Evolutionary conservation across 345 rosid species (phyloP).

Genomic region (Iberis pinnata): DNA sequence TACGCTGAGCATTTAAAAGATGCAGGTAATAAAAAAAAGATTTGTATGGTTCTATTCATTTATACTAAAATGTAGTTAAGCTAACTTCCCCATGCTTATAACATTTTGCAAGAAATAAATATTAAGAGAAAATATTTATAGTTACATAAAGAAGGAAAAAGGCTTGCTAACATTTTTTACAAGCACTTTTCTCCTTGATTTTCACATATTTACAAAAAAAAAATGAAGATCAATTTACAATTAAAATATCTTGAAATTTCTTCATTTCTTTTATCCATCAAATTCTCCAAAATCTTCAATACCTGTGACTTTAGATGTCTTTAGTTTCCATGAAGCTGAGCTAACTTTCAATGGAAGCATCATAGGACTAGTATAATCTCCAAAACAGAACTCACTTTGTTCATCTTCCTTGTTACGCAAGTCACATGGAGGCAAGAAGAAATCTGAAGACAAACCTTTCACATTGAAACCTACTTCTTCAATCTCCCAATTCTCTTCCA

Average conservation of each 20-base stretch:
- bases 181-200: conserved; percentile 29
- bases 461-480: conserved; percentile 92
- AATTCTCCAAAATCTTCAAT: conserved; percentile 42
- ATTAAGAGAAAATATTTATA: too few species aligned
- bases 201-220: conserved; percentile 19
- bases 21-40: too few species aligned
- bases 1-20: too few species aligned
- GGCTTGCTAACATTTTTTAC: conserved; percentile 35
- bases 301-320: conserved; percentile 54
- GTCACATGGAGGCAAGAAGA: conserved; percentile 84
- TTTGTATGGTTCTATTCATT: too few species aligned
- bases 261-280: conserved; percentile 26
- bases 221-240: conserved; percentile 15
- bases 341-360: conserved; percentile 41
- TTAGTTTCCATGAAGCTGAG: conserved; percentile 38
- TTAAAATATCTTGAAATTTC: conserved; percentile 22
- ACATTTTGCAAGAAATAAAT: too few species aligned
- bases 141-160: conserved; percentile 23
- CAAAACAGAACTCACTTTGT: conserved; percentile 22
- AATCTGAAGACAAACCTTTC: conserved; percentile 70
- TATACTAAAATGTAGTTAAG: too few species aligned
- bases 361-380: conserved; percentile 25
- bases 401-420: conserved; percentile 55
- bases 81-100: too few species aligned
- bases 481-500: conserved; percentile 88